Evolutionary conservation across 129 eudicot genomes (phyloP).

Genomic region (Flaveria trinervia): DNA sequence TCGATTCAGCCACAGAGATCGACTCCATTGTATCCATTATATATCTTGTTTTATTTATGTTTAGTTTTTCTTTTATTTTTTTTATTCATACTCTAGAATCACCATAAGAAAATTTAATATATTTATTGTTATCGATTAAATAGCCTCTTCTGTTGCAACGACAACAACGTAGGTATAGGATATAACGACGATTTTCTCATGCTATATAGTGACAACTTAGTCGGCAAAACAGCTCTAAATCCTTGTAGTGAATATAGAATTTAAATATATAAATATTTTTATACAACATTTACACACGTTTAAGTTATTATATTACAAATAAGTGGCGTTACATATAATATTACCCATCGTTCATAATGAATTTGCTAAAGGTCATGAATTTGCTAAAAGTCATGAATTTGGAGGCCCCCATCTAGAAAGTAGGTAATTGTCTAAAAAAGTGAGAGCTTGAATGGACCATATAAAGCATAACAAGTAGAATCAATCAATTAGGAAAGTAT

Average conservation of each 20-base stretch:
- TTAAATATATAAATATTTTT: background rate
- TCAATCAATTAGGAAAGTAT: slow-evolving; percentile 33
- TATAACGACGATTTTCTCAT: no score
- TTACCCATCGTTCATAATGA: slow-evolving; percentile 5
- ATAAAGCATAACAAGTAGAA: slow-evolving; percentile 33
- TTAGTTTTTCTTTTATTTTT: background rate
- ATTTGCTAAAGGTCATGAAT: background rate
- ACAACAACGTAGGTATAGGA: no score
- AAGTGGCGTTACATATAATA: background rate
- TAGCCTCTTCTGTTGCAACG: no score
- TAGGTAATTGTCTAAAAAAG: slow-evolving; percentile 27
- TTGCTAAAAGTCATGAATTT: background rate
- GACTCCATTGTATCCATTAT: background rate
- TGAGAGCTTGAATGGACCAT: slow-evolving; percentile 26
- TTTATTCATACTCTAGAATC: no score
- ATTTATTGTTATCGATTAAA: no score
- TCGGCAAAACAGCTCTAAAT: no score
- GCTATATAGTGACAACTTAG: no score
- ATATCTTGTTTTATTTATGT: background rate
- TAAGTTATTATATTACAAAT: background rate
- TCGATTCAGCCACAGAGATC: background rate
- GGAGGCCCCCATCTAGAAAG: slow-evolving; percentile 15
- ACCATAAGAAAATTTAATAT: no score
- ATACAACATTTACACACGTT: background rate
- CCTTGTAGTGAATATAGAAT: background rate